Conservation (phyloP, 1,139 yeast species). For the Candida sp. region DNA sequence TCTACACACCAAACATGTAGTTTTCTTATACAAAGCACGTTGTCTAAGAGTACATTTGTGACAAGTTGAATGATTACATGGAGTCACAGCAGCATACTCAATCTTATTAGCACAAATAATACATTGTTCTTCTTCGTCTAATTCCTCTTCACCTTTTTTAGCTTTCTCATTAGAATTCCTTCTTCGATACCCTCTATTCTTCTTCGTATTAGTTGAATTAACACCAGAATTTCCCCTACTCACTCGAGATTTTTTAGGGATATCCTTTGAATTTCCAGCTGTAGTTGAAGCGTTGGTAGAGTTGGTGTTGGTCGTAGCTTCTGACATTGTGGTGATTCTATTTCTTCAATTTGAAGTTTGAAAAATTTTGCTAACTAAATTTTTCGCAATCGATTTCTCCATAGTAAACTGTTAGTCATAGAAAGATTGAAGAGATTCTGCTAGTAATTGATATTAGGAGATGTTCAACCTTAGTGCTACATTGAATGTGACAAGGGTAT, state of each 20-base stretch:
- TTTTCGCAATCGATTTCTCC: background rate
- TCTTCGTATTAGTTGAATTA: conserved; percentile 7
- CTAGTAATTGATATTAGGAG: background rate
- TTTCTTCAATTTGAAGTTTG: background rate
- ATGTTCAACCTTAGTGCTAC: conserved; percentile 73
- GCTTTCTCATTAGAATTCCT: conserved; percentile 5
- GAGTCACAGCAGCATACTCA: conserved; percentile 61
- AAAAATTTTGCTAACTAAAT: background rate
- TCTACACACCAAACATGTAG: conserved; percentile 78
- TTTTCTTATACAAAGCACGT: conserved; percentile 73
- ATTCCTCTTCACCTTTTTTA: conserved; percentile 21
- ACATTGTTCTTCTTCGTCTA: conserved; percentile 47
- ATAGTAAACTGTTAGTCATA: too few relatives aligned
- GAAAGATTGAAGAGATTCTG: too few relatives aligned
- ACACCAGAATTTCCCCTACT: conserved; percentile 12
- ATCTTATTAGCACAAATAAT: conserved; percentile 81
- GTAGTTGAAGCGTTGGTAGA: background rate
- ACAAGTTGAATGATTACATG: conserved; percentile 86
- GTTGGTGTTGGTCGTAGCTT: background rate
- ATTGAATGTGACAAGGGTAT: conserved; percentile 57
- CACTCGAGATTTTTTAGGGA: conserved; percentile 16
- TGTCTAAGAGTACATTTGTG: conserved; percentile 81
- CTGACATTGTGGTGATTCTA: background rate
- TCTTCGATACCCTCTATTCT: conserved; percentile 3
- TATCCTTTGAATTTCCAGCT: background rate